Evolutionary conservation across 2,329 filamentous ascomycete species (phyloP).

Genomic region (Xylariales sp.): DNA sequence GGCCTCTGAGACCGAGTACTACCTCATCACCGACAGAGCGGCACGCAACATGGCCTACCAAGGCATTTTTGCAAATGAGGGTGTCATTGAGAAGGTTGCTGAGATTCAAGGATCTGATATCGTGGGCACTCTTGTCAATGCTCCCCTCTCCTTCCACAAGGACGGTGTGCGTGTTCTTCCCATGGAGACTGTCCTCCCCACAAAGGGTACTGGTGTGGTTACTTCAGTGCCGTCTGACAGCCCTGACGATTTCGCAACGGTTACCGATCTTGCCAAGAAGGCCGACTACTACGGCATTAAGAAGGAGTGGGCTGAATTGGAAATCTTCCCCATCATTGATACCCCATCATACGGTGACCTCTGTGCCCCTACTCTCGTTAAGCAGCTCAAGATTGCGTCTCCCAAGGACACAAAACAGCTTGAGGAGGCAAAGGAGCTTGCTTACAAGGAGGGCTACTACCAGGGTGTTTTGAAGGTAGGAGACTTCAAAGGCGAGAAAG

Average conservation of each 20-base stretch:
- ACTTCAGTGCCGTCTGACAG: constrained; percentile 95
- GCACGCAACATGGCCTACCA: constrained; percentile 97
- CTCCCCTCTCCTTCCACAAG: constrained; percentile 81
- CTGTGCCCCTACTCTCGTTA: constrained; percentile 76
- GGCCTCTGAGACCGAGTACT: constrained; percentile 73
- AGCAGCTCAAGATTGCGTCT: constrained; percentile 93
- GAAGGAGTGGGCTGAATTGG: constrained; percentile 91
- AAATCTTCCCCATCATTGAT: constrained; percentile 84
- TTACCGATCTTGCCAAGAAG: constrained; percentile 87
- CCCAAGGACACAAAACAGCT: constrained; percentile 92
- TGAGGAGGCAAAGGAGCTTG: constrained; percentile 88
- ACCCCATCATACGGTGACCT: constrained; percentile 86
- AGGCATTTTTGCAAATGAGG: constrained; percentile 74
- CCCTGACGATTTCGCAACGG: constrained; percentile 89
- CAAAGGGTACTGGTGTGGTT: constrained; percentile 95
- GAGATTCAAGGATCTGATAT: constrained; percentile 75
- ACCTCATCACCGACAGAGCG: constrained; percentile 76
- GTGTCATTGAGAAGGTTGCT: constrained; percentile 68
- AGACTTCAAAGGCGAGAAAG: constrained; percentile 81
- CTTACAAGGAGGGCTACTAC: constrained; percentile 97
- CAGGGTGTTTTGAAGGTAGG: constrained; percentile 86
- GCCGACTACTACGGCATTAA: constrained; percentile 93
- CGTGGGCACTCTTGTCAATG: constrained; percentile 83
- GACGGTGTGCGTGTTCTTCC: constrained; percentile 84
- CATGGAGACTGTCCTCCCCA: constrained; percentile 89